phyloP scores from a whole-genome alignment of 1,284 basidiomycete genomes.

The Ganoderma sinense region DNA sequence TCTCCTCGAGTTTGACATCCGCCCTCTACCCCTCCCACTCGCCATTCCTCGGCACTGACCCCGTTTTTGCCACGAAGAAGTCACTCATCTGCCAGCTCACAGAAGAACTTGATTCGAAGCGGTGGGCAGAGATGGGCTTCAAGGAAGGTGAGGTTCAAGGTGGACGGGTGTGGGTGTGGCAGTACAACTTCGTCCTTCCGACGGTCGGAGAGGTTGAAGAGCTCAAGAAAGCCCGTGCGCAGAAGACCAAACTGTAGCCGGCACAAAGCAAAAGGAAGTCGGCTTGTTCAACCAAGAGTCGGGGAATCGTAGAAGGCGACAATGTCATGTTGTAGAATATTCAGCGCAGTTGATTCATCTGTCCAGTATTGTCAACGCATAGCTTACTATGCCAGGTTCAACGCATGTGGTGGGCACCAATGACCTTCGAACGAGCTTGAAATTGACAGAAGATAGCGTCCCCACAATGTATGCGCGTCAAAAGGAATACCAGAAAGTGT shows the following conservation, averaged over 20 bases:
- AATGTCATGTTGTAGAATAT: neutral
- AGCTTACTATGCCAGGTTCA: neutral
- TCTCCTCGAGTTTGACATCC: constrained; percentile 41
- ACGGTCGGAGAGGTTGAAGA: constrained; percentile 43
- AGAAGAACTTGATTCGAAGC: constrained; percentile 40
- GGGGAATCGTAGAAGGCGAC: neutral
- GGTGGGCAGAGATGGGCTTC: constrained; percentile 44
- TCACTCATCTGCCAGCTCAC: constrained; percentile 45
- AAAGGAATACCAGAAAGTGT: neutral
- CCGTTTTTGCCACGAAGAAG: constrained; percentile 51
- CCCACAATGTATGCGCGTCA: neutral
- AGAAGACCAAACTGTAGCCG: constrained; percentile 25
- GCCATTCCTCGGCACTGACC: constrained; percentile 50
- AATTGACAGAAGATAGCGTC: neutral
- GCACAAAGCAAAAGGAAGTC: neutral
- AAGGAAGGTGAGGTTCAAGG: constrained; percentile 40
- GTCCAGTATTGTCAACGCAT: neutral
- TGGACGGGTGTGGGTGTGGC: constrained; percentile 46
- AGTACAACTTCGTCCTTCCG: constrained; percentile 46
- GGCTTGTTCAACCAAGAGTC: constrained; percentile 19
- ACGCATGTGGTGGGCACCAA: neutral
- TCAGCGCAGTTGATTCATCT: neutral
- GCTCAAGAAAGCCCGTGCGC: constrained; percentile 32
- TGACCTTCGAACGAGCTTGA: neutral
- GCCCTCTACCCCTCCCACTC: constrained; percentile 49